Conservation (phyloP, 345 rosid species). For the Eucalyptus erythrocorys region DNA sequence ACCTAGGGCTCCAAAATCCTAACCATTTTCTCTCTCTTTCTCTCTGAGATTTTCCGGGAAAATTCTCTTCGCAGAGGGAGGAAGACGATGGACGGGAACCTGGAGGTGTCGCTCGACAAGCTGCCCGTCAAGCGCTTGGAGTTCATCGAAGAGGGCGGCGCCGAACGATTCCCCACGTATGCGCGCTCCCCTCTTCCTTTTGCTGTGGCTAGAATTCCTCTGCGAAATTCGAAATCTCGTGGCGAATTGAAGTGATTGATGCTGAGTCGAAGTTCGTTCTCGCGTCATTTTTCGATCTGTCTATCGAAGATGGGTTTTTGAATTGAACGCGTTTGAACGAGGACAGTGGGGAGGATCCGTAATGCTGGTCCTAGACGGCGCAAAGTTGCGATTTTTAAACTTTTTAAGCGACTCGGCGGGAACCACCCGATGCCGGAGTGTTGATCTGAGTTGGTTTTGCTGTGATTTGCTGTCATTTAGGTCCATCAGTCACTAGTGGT, state of each 20-base stretch:
- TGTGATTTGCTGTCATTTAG: background rate
- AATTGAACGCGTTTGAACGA: background rate
- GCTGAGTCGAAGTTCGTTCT: background rate
- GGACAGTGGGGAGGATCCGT: background rate
- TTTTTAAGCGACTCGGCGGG: background rate
- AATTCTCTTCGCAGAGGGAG: background rate
- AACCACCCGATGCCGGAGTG: background rate
- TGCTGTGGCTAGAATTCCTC: background rate
- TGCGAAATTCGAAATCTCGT: background rate
- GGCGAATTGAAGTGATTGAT: background rate
- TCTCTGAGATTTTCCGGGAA: background rate
- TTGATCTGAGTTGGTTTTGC: background rate
- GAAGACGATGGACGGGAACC: slow-evolving; percentile 38
- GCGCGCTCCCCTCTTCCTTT: background rate
- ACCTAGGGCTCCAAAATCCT: background rate
- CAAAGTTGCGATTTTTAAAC: background rate
- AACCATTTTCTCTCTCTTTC: background rate
- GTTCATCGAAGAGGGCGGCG: slow-evolving; percentile 70
- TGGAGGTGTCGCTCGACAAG: slow-evolving; percentile 71
- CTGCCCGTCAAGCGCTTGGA: slow-evolving; percentile 78
- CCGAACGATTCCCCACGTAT: slow-evolving; percentile 73
- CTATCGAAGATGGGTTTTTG: background rate
- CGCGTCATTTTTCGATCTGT: background rate
- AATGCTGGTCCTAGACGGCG: background rate
- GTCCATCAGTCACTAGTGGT: background rate